Evolutionary conservation across 306 rosid species (phyloP), one percentile per base, ranked within the genome.

Genomic region (Sphenostylis stenocarpa): DNA sequence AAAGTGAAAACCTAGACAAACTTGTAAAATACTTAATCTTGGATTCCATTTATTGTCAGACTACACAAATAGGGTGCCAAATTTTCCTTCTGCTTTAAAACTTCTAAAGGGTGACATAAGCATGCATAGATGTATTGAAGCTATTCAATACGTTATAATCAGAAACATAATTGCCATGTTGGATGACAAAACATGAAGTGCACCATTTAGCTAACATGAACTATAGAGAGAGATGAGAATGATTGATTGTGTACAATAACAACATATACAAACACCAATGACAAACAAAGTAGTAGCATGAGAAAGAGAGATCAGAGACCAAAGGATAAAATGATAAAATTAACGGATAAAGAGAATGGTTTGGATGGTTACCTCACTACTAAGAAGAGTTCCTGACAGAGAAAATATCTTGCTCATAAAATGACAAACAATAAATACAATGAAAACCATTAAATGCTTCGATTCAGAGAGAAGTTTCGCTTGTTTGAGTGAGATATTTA

Each of bases 401-500:
- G 20, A 14, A 80, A 83, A 77, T 72, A 83, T 76, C 81, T 76
- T 55, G 67, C 3, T 61, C 10, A 67, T 39, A 36, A 79, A 56
- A 51, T 70, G 70, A 72, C 80, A 70, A 75, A 55, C 28, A 43
- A 62, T n/a, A 57, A 52, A 7, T 36, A 14, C 14, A 43, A 69
- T n/a, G 69, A 17, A 69, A 63, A 74, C 51, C 19, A 65, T 15
- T 24, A 23, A 53, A 58, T 39, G 41, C 20, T 21, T 62, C 33
- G 57, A 56, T 28, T 78, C 64, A 52, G 28, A 44, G 9, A 3
- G 72, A 57, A 78, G 70, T 3, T n/a, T 24, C 6, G 24, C 34
- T 34, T 26, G 85, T 52, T 62, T 43, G 62, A 8, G 7, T 20
- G 4, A 21, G 86, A 85, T 85, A 85, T 85, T 85, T 82, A 47